Evolutionary conservation across 352 stramenopile genomes (phyloP).

Genomic region (Globisporangium nodosum): DNA sequence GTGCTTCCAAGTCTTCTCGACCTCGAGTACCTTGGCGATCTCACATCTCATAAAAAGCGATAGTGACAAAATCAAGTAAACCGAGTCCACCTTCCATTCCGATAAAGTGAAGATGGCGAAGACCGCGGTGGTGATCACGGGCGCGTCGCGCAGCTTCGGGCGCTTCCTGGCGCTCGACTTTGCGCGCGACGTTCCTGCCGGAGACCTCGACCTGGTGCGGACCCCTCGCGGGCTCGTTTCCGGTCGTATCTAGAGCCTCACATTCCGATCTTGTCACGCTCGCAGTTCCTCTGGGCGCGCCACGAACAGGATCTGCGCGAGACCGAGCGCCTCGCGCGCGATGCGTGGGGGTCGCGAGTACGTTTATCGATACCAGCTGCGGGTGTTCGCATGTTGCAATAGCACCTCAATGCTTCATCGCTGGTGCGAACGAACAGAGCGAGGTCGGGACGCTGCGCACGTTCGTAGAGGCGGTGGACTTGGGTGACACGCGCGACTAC

Average conservation of each 20-base stretch:
- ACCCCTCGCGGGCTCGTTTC: neutral
- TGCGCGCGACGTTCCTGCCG: slow-evolving; percentile 21
- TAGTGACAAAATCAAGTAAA: neutral
- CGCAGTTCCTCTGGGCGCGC: slow-evolving; percentile 54
- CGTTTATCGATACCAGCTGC: neutral
- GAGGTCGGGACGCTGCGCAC: slow-evolving; percentile 20
- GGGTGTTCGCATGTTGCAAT: neutral
- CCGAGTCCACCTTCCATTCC: neutral
- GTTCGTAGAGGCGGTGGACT: slow-evolving; percentile 36
- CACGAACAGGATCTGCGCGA: slow-evolving; percentile 44
- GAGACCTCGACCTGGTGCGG: slow-evolving; percentile 51
- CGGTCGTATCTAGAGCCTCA: neutral
- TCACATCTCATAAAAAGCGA: no score
- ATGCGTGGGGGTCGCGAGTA: slow-evolving; percentile 24
- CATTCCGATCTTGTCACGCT: neutral
- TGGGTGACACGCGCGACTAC: slow-evolving; percentile 42
- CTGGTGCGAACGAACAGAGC: slow-evolving; percentile 1
- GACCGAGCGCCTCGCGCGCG: slow-evolving; percentile 34
- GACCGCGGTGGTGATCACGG: slow-evolving; percentile 64
- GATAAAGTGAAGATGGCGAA: neutral
- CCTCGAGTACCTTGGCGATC: no score
- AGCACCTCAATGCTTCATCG: neutral
- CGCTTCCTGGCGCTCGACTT: slow-evolving; percentile 70
- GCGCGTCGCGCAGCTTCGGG: slow-evolving; percentile 82
- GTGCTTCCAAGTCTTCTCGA: no score